phyloP scores from a whole-genome alignment of 441 rosid genomes.

The Oxalis stricta region DNA sequence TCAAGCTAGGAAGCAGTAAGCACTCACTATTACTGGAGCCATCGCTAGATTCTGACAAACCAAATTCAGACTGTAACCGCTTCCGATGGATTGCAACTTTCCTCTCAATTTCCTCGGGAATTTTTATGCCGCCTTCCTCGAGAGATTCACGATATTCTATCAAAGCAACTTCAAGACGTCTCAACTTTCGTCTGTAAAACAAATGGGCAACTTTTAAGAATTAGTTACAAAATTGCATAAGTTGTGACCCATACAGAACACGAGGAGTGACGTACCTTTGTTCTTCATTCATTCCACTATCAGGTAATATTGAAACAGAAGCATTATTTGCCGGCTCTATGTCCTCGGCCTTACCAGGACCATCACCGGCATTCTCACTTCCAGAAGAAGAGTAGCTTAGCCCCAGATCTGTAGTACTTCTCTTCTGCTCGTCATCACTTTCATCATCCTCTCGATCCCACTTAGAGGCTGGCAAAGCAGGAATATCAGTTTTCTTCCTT shows the following conservation, averaged over 20 bases:
- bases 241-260: background rate
- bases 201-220: constrained; percentile 13
- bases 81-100: constrained; percentile 69
- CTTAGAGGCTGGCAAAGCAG: constrained; percentile 77
- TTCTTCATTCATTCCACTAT: constrained; percentile 71
- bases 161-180: constrained; percentile 84
- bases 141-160: constrained; percentile 95
- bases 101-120: constrained; percentile 75
- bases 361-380: constrained; percentile 74
- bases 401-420: constrained; percentile 38
- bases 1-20: background rate
- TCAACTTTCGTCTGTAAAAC: constrained; percentile 70
- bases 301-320: constrained; percentile 36
- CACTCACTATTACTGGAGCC: constrained; percentile 36
- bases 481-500: constrained; percentile 72
- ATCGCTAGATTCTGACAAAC: constrained; percentile 32
- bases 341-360: constrained; percentile 42
- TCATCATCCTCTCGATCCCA: constrained; percentile 97
- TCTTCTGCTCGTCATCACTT: constrained; percentile 73
- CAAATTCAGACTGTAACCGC: constrained; percentile 67
- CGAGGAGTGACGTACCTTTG: constrained; percentile 34
- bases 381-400: constrained; percentile 87
- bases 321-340: constrained; percentile 39
- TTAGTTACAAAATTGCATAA: background rate
- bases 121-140: constrained; percentile 84